Evolutionary conservation across 1,139 yeast species (phyloP).

Genomic region (Candida tunisiensis): DNA sequence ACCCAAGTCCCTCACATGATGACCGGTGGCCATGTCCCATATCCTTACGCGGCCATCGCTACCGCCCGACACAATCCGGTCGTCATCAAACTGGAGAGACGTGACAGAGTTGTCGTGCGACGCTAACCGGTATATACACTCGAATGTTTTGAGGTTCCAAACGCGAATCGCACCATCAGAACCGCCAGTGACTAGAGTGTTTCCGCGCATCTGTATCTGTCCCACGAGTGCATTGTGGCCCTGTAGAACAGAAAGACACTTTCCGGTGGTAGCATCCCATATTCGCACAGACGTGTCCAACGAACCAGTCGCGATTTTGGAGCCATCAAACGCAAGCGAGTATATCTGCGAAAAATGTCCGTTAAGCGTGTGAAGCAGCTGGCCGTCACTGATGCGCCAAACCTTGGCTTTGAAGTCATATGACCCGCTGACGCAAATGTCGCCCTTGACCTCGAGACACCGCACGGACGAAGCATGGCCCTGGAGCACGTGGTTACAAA

Average conservation of each 20-base stretch:
- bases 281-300: slow-evolving; percentile 81
- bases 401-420: slow-evolving; percentile 81
- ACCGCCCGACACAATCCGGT: slow-evolving; percentile 77
- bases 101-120: slow-evolving; percentile 67
- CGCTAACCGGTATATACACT: slow-evolving; percentile 81
- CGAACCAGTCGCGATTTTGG: slow-evolving; percentile 66
- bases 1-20: slow-evolving; percentile 23
- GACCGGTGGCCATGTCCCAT: slow-evolving; percentile 78
- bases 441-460: slow-evolving; percentile 44
- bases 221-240: slow-evolving; percentile 56
- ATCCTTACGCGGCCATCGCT: slow-evolving; percentile 79
- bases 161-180: slow-evolving; percentile 81
- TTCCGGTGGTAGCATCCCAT: slow-evolving; percentile 80
- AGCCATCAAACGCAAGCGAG: slow-evolving; percentile 70
- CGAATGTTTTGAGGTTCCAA: slow-evolving; percentile 85
- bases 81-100: slow-evolving; percentile 77
- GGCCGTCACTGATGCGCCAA: slow-evolving; percentile 73
- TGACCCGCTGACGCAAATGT: slow-evolving; percentile 43
- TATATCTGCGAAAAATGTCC: slow-evolving; percentile 89
- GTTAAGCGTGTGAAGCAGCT: slow-evolving; percentile 51
- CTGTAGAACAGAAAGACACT: slow-evolving; percentile 57
- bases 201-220: slow-evolving; percentile 77
- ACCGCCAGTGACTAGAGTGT: slow-evolving; percentile 82
- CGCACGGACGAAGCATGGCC: slow-evolving; percentile 64
- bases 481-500: slow-evolving; percentile 57